A percentile compares a stretch with the other conserved stretches of the same genome.
Conservation (phyloP, 2,329 filamentous ascomycete species). For the Aspergillus sp. region DNA sequence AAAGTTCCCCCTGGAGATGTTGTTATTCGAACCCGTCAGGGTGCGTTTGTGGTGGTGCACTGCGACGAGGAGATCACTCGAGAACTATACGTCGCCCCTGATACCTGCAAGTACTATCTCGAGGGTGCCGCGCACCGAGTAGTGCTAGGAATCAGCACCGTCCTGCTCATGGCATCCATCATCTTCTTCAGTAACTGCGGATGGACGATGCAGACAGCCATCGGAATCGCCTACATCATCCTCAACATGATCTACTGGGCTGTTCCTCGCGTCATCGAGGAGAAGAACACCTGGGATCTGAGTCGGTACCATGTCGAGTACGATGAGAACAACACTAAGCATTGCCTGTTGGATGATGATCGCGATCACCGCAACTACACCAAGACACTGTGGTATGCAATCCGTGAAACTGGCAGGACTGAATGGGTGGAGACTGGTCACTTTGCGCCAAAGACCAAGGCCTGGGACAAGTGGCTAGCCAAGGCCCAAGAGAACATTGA, state of each 20-base stretch:
- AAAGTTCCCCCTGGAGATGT: constrained; percentile 54
- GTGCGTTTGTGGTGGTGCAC: constrained; percentile 54
- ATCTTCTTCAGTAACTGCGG: constrained; percentile 59
- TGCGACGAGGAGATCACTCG: constrained; percentile 58
- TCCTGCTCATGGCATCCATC: constrained; percentile 58
- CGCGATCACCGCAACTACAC: constrained; percentile 44
- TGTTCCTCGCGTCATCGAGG: constrained; percentile 46
- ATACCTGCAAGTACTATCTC: constrained; percentile 56
- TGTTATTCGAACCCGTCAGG: constrained; percentile 58
- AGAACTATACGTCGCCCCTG: constrained; percentile 59
- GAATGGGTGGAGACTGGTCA: constrained; percentile 52
- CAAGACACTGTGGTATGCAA: constrained; percentile 55
- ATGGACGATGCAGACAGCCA: constrained; percentile 57
- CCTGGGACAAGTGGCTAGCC: constrained; percentile 53
- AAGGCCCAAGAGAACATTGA: constrained; percentile 8
- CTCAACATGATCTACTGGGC: constrained; percentile 59
- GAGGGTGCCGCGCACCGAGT: constrained; percentile 43
- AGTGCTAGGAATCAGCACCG: constrained; percentile 55
- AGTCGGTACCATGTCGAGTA: constrained; percentile 45
- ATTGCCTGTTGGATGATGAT: no score
- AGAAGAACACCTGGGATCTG: constrained; percentile 53
- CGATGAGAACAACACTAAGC: constrained; percentile 36
- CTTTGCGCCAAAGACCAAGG: constrained; percentile 48
- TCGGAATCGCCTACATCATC: constrained; percentile 54
- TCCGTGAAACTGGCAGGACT: constrained; percentile 49